These are phyloP conservation scores for Paramecium octaurelia DNA, from an alignment of 73 alveolate species.

Conservation along the genomic window DNA sequence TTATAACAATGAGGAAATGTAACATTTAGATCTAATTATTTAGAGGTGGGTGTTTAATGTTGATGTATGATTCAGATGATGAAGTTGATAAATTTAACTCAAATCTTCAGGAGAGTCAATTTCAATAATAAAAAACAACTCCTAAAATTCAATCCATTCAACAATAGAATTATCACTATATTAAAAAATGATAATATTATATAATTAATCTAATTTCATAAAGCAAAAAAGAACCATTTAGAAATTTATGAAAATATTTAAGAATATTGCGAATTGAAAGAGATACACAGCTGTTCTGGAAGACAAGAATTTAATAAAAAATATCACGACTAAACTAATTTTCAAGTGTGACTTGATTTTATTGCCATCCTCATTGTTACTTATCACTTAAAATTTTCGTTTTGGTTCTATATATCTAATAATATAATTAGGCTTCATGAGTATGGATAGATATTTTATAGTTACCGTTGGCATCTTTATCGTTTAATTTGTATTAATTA, in stretches of 20 bases:
- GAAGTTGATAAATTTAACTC: not conserved
- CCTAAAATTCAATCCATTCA: not conserved
- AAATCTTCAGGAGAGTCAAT: not conserved
- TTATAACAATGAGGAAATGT: not conserved
- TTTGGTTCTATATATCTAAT: not conserved
- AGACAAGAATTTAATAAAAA: not conserved
- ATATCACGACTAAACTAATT: not conserved
- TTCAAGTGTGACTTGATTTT: not conserved
- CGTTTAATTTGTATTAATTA: not conserved
- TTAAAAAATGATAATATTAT: not conserved
- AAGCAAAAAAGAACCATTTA: constrained; percentile 2
- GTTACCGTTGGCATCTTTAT: not conserved
- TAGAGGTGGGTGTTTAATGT: constrained; percentile 22
- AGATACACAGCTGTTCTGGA: not conserved
- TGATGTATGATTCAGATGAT: constrained; percentile 44
- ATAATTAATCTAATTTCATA: not conserved
- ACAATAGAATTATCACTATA: not conserved
- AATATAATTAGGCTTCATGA: not conserved
- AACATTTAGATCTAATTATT: not conserved
- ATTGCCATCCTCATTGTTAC: not conserved
- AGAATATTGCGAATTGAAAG: not conserved
- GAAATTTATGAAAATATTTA: not conserved
- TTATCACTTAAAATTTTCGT: not conserved
- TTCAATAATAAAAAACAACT: not conserved
- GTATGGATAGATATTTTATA: not conserved